Base-by-base conservation (phyloP, 1,284 basidiomycete genomes). In the Moesziomyces sp. region DNA sequence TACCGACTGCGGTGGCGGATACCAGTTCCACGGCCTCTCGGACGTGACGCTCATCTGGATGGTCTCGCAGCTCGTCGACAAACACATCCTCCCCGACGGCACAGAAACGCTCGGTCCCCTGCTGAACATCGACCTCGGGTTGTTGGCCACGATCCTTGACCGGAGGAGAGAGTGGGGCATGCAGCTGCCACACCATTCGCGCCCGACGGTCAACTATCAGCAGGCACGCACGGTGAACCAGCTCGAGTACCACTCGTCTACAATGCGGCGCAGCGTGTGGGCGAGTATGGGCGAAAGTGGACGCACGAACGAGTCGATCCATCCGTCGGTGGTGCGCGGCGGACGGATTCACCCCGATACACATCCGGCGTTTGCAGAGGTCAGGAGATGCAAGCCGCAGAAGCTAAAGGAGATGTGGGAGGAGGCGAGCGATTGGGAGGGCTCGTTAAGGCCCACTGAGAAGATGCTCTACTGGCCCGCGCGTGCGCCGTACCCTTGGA, bases 21-120 rank as follows among this genome's bases (percentile, higher is more conserved):
- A 70, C 33, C 50, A 65, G 52, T 61, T 71, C 21, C 82, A 83
- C 52, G 82, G 82, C 1, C 61, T 84, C 1, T 62, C 71, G 18
- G 78, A 83, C 45, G 44, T 84, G 16, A 46, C 78, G 1, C 66
- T 84, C 7, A 67, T 79, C 47, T 83, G 82, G 82, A 79, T 83
- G 77, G 67, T 82, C 10, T 65, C 73, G 1, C 63, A 77, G 28
- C 61, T 80, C 14, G 53, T 73, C 8, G 78, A 80, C 38, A 53
- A 56, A 3, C 70, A 73, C 35, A 58, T 38, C 5, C 57, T 67
- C 1, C 61, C 63, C 14, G 55, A 68, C 43, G 49, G 77, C 1
- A 30, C 26, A 0, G 53, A 47, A 0, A 73, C 70, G 4, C 40
- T 64, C 5, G 40, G 77, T 11, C 76, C 76, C 1, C 33, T 77